A percentile compares a stretch with the other conserved stretches of the same genome.
phyloP scores from a whole-genome alignment of 1,284 basidiomycete genomes.

The Ustanciosporium gigantosporum region DNA sequence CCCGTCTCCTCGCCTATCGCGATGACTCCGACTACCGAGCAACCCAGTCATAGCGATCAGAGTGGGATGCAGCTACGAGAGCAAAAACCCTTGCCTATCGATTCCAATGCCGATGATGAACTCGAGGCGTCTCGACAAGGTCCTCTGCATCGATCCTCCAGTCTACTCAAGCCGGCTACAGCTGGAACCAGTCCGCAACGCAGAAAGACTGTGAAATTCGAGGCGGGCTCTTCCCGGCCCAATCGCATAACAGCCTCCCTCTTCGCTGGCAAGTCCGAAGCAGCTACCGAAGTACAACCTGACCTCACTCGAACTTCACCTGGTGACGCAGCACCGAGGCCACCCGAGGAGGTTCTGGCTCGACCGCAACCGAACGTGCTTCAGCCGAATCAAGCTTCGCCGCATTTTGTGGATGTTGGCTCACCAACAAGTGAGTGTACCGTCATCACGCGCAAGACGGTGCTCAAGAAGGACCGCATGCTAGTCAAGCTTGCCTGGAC shows the following conservation, averaged over 20 bases:
- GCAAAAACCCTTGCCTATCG: slow-evolving; percentile 24
- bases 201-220: slow-evolving; percentile 44
- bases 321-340: slow-evolving; percentile 42
- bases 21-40: no score
- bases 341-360: slow-evolving; percentile 48
- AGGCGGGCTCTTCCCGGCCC: slow-evolving; percentile 9
- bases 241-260: slow-evolving; percentile 29
- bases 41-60: no score
- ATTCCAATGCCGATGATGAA: slow-evolving; percentile 10
- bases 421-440: slow-evolving; percentile 8
- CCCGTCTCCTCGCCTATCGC: slow-evolving; percentile 12
- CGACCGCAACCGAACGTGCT: slow-evolving; percentile 26
- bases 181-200: slow-evolving; percentile 1
- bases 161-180: background rate
- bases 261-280: slow-evolving; percentile 19
- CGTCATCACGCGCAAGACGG: slow-evolving; percentile 32
- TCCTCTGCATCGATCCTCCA: background rate
- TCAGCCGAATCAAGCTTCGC: background rate
- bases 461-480: slow-evolving; percentile 74
- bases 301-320: background rate
- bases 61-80: slow-evolving; percentile 4
- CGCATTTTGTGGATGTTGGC: background rate
- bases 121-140: no score
- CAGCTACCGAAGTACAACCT: background rate
- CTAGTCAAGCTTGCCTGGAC: slow-evolving; percentile 74